These are phyloP conservation scores for Chrysanthemum seticuspe DNA, from an alignment of 129 eudicot species.

Conservation along the genomic window DNA sequence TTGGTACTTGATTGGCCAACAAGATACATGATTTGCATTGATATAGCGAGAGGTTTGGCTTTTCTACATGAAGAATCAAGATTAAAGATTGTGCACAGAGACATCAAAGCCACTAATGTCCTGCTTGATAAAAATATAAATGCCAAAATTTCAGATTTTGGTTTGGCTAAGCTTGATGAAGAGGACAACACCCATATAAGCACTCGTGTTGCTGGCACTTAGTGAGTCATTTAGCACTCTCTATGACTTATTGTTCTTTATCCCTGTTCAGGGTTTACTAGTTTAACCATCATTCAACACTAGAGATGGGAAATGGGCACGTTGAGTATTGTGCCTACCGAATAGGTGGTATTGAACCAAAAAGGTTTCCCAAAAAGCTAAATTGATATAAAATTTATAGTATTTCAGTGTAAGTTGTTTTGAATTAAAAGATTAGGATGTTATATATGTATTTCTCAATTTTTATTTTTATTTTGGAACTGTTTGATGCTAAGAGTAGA, in stretches of 20 bases:
- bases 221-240: conserved; percentile 40
- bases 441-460: background rate
- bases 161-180: conserved; percentile 77
- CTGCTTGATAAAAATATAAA: conserved; percentile 56
- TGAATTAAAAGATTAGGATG: background rate
- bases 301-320: background rate
- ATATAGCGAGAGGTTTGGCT: conserved; percentile 77
- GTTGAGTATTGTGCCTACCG: no score
- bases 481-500: background rate
- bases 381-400: no score
- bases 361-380: background rate
- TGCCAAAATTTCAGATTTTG: conserved; percentile 77
- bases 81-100: conserved; percentile 73
- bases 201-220: conserved; percentile 77
- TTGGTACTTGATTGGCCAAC: conserved; percentile 69
- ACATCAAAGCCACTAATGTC: conserved; percentile 71
- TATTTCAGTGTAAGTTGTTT: background rate
- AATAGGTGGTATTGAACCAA: background rate
- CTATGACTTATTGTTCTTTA: background rate
- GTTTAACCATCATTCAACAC: background rate
- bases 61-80: conserved; percentile 75
- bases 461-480: background rate
- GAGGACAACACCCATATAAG: conserved; percentile 66
- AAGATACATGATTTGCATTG: conserved; percentile 64
- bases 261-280: background rate